Base-by-base conservation (phyloP, 768 basidiomycete genomes). In the Xerocomellus dryophilus region DNA sequence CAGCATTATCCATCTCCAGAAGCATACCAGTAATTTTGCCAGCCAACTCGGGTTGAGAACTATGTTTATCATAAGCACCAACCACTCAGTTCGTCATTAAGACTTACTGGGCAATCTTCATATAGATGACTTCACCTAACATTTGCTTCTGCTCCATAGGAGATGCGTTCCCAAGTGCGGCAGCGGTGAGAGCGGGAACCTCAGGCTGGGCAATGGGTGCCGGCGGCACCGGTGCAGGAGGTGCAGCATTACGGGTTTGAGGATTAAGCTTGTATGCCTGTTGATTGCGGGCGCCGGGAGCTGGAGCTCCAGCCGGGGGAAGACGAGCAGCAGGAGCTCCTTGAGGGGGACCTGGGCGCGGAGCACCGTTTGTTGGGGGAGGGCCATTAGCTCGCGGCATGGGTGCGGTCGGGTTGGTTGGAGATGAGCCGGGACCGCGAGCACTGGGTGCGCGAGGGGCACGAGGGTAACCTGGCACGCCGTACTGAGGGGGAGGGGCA, bases 1-100 rank as follows among this genome's bases (percentile, higher is more conserved):
- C 97, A 44, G 80, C 68, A 75, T 96, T 96, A 73, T 98, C 95
- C 96, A 99, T 98, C 83, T 99, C 95, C 60, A 98, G 83, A 67
- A 98, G 79, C 95, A 98, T 98, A 51, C 93, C 95, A 41, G 95
- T 98, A 72, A 98, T 97, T 81, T 98, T 98, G 57, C 97, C 97
- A 60, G 97, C 94, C 68, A 97, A 78, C 20, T 96, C 95, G 53
- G 94, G 92, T 65, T 98, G 87, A 53, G 85, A 70, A 21, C 87
- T 92, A 68, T 43, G 54, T 51, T 21, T 51, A 49, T 42, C 61
- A 43, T 53, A 23, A 50, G 56, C 7, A 51, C 34, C 43, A 43
- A 18, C n/a, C 47, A 57, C 20, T 18, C 50, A 23, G 39, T n/a
- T 14, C 18, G 21, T 38, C 21, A 21, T 61, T 27, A 3, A 32